Conservation (phyloP, 2,329 filamentous ascomycete species). For the Fusarium pseudocircinatum region DNA sequence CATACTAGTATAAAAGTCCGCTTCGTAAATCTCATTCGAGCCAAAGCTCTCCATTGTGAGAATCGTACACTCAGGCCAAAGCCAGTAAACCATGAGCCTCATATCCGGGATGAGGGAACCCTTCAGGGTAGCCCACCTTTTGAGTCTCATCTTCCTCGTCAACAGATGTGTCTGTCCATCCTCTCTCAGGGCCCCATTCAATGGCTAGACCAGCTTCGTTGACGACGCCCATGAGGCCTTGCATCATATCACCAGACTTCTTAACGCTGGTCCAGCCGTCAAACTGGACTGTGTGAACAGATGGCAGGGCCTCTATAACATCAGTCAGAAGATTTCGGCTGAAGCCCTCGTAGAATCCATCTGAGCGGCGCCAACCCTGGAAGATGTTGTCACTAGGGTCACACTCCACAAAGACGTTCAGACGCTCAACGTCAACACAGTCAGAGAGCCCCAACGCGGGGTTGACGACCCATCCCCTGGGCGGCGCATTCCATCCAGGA, state of each 20-base stretch:
- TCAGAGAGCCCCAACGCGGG: constrained; percentile 70
- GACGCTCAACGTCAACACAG: constrained; percentile 64
- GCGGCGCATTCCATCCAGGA: constrained; percentile 77
- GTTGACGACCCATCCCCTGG: constrained; percentile 75
- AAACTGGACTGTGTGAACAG: constrained; percentile 69
- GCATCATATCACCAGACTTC: constrained; percentile 72
- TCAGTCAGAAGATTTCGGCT: constrained; percentile 64
- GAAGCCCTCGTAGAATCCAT: constrained; percentile 77
- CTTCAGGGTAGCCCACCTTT: constrained; percentile 8
- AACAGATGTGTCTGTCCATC: constrained; percentile 66
- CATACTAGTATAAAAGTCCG: constrained; percentile 11
- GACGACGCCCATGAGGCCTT: constrained; percentile 64
- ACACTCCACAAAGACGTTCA: constrained; percentile 76
- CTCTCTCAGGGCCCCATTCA: constrained; percentile 73
- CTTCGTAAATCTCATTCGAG: constrained; percentile 35
- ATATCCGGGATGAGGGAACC: constrained; percentile 21
- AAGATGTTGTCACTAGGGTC: constrained; percentile 76
- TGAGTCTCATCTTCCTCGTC: constrained; percentile 16
- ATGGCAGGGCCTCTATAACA: constrained; percentile 67
- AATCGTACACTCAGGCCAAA: constrained; percentile 14
- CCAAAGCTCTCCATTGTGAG: not conserved
- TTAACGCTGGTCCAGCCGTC: constrained; percentile 75
- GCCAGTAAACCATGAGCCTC: constrained; percentile 15
- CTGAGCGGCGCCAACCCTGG: constrained; percentile 71
- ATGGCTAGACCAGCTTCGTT: constrained; percentile 61